Evolutionary conservation across 495 filamentous ascomycete genomes (phyloP), one percentile per base, ranked within the genome.

Genomic region (Sordaria brevicollis): DNA sequence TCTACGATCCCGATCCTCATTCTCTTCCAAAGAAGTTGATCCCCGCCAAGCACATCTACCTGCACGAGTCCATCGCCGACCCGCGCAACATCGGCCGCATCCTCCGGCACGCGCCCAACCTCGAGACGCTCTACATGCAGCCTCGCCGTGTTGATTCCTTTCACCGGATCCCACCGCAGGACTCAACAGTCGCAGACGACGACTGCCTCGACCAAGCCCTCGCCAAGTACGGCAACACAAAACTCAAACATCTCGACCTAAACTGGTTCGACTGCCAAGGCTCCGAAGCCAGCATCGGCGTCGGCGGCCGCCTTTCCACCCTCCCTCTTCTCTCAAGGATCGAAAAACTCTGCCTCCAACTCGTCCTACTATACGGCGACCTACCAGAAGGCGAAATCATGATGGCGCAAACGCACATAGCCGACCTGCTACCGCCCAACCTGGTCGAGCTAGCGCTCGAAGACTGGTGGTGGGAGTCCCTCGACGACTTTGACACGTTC

Each of bases 381-480:
- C 38, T 66, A 5, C 66, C 72, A 3, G 65, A 67, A 1, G 71
- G 69, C n/a, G 54, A 65, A 7, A 35, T 41, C 6, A 71, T 65
- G n/a, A 73, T 70, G 21, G 49, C 43, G 15, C 49, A 62, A 62
- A 1, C 11, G 49, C 31, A 49, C 9, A 69, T 79, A 2, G 66
- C 69, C 11, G 74, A 74, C 1, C 66, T 79, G 9, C 73, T 79
- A 8, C 78, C 78, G 54, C 74, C 75, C 5, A 76, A 75, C 38
- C 73, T 79, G 17, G 73, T 77, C 29, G 75, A 77, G 67, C 69
- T 79, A 7, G 72, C 74, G 1, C 72, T 79, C 21, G 76, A 78
- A 38, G 78, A 79, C 68, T 79, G 73, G 74, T 78, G 78, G 78
- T 79, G 76, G 76, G 38, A 39, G 49, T 73, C 73, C 68, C 54